These are phyloP conservation scores for Helicocarpus griseus DNA, from an alignment of 2,329 filamentous ascomycete genomes.

Conservation along the genomic window DNA sequence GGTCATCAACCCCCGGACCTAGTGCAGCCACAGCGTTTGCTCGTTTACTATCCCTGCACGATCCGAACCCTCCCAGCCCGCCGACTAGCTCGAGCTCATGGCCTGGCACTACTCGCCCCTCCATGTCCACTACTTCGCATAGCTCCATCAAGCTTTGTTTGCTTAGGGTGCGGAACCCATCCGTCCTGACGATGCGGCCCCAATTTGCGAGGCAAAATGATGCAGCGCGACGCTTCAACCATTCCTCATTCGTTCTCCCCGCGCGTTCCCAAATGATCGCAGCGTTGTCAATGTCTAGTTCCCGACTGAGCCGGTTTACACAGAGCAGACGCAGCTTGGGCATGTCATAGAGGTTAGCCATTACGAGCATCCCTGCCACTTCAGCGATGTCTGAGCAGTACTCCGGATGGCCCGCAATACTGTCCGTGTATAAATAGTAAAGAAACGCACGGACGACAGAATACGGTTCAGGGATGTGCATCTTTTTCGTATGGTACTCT, in stretches of 20 bases:
- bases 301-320: conserved; percentile 78
- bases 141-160: conserved; percentile 76
- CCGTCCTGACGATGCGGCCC: conserved; percentile 84
- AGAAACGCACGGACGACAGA: conserved; percentile 88
- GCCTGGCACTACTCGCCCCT: conserved; percentile 81
- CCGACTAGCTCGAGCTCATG: conserved; percentile 64
- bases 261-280: conserved; percentile 96
- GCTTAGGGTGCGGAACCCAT: conserved; percentile 73
- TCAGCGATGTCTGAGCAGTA: conserved; percentile 60
- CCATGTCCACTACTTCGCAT: conserved; percentile 84
- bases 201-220: conserved; percentile 86
- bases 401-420: conserved; percentile 56
- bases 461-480: conserved; percentile 97
- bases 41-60: conserved; percentile 21
- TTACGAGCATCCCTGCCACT: conserved; percentile 87
- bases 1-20: conserved; percentile 21
- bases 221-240: conserved; percentile 81
- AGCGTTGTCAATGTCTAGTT: conserved; percentile 88
- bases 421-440: conserved; percentile 94
- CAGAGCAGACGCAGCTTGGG: conserved; percentile 83
- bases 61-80: conserved; percentile 40
- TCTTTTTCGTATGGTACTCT: conserved; percentile 91
- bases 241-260: conserved; percentile 80
- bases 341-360: conserved; percentile 98
- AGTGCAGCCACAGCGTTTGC: conserved; percentile 17